Evolutionary conservation across 768 basidiomycete genomes (phyloP).

Genomic region (Auriculariales sp.): DNA sequence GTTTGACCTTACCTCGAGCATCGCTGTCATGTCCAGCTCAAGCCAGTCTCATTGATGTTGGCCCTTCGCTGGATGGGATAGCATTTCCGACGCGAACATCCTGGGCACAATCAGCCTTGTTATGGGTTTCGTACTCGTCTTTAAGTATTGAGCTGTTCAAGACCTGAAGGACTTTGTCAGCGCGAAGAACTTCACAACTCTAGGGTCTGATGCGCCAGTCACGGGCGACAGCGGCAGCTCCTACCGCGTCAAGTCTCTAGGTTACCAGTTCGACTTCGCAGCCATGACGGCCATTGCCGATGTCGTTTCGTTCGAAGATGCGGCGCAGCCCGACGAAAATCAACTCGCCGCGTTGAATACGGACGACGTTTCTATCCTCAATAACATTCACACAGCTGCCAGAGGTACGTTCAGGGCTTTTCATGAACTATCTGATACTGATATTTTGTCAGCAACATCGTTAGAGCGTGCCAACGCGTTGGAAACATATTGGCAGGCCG

Average conservation of each 20-base stretch:
- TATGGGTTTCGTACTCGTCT: slow-evolving; percentile 47
- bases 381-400: slow-evolving; percentile 48
- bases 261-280: slow-evolving; percentile 47
- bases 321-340: slow-evolving; percentile 30
- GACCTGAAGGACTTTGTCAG: slow-evolving; percentile 31
- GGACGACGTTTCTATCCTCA: slow-evolving; percentile 25
- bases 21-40: slow-evolving; percentile 36
- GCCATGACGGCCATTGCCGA: slow-evolving; percentile 33
- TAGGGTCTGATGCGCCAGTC: slow-evolving; percentile 29
- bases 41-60: slow-evolving; percentile 39
- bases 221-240: slow-evolving; percentile 13
- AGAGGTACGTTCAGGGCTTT: slow-evolving; percentile 26
- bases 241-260: slow-evolving; percentile 31
- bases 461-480: slow-evolving; percentile 34
- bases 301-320: slow-evolving; percentile 26
- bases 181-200: slow-evolving; percentile 33
- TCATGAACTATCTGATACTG: neutral
- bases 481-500: slow-evolving; percentile 37
- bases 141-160: too few relatives aligned
- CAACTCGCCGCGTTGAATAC: slow-evolving; percentile 31
- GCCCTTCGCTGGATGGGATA: slow-evolving; percentile 24
- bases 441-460: slow-evolving; percentile 33
- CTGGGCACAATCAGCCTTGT: slow-evolving; percentile 44
- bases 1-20: slow-evolving; percentile 28
- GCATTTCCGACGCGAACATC: slow-evolving; percentile 32